Base-by-base conservation (phyloP, 164 flowering plant species). In the Dillenia turbinata region DNA sequence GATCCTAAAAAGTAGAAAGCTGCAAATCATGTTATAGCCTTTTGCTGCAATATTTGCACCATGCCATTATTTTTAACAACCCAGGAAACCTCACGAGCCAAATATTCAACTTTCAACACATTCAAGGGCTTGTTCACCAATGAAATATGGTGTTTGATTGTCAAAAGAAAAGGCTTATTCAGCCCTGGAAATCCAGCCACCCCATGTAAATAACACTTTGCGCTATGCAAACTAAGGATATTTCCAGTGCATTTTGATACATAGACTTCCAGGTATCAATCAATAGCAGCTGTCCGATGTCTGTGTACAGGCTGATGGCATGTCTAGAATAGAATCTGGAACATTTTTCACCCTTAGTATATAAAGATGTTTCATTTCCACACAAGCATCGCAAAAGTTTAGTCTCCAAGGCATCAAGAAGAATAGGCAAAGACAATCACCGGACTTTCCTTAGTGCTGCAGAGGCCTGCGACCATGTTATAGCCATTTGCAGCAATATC, bases 391-490 rank as follows among this genome's bases (percentile, higher is more conserved):
- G 13, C 47, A 43, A 73, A 78, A 81, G 40, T 52, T 57, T 0
- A 24, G 56, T 83, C 73, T 4, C 87, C 85, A 2, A 81, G 76
- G 0, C 66, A 53, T 2, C 81, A 82, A 54, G 80, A 56, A 16
- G 60, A 79, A 47, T 73, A 79, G n/a, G 50, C 48, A 12, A 80
- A 56, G 22, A 66, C 82, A 1, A 84, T 81, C 14, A 81, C 76
- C 0, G 56, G 74, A 56, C 61, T 70, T 6, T 52, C 5, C 22
- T 68, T 33, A 33, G 6, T 33, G 6, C 6, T 33, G 6, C 40
- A 0, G 7, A 68, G 48, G 60, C 26, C 0, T 62, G 48, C 9
- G 15, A 16, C 22, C 51, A 57, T 9, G 67, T 75, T 70, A n/a
- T 44, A 14, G n/a, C 61, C 68, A 43, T 77, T 79, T 17, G 52